Evolutionary conservation across 1,284 basidiomycete species (phyloP).

Genomic region (Ganoderma meredithae): DNA sequence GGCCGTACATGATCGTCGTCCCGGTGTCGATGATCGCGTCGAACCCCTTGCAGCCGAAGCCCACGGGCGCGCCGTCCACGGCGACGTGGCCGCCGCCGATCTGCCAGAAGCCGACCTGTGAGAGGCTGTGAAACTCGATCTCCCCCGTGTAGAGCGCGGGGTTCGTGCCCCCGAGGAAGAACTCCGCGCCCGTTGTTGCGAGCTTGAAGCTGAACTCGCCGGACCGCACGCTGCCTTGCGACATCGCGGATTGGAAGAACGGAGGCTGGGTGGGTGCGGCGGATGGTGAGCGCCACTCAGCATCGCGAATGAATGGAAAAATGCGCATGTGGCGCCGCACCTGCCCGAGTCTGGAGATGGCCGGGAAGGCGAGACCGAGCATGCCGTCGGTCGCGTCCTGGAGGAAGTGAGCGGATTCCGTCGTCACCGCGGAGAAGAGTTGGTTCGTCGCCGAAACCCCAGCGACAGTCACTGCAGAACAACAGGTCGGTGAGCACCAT

Average conservation of each 20-base stretch:
- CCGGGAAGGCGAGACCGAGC: slow-evolving; percentile 38
- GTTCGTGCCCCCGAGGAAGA: slow-evolving; percentile 60
- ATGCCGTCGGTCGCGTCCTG: slow-evolving; percentile 37
- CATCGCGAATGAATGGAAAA: neutral
- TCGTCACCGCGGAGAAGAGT: slow-evolving; percentile 36
- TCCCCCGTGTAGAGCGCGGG: slow-evolving; percentile 43
- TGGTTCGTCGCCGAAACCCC: slow-evolving; percentile 33
- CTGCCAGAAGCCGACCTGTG: slow-evolving; percentile 37
- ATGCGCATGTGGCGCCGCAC: slow-evolving; percentile 12
- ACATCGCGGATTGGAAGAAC: slow-evolving; percentile 53
- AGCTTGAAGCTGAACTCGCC: slow-evolving; percentile 58
- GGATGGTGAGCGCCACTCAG: slow-evolving; percentile 51
- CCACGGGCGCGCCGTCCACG: slow-evolving; percentile 25
- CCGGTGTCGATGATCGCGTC: slow-evolving; percentile 48
- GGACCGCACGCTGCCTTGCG: slow-evolving; percentile 43
- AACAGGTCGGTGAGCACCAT: neutral
- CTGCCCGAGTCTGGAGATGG: slow-evolving; percentile 32
- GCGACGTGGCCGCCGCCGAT: slow-evolving; percentile 27
- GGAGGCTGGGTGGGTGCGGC: slow-evolving; percentile 31
- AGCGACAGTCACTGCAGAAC: slow-evolving; percentile 35
- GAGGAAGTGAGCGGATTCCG: slow-evolving; percentile 26
- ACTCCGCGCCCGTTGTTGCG: slow-evolving; percentile 50
- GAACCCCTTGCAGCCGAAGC: neutral
- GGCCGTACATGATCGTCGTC: slow-evolving; percentile 59
- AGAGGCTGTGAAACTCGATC: slow-evolving; percentile 46